Conservation (phyloP, 2,329 filamentous ascomycete species). For the Colletotrichum tabaci region DNA sequence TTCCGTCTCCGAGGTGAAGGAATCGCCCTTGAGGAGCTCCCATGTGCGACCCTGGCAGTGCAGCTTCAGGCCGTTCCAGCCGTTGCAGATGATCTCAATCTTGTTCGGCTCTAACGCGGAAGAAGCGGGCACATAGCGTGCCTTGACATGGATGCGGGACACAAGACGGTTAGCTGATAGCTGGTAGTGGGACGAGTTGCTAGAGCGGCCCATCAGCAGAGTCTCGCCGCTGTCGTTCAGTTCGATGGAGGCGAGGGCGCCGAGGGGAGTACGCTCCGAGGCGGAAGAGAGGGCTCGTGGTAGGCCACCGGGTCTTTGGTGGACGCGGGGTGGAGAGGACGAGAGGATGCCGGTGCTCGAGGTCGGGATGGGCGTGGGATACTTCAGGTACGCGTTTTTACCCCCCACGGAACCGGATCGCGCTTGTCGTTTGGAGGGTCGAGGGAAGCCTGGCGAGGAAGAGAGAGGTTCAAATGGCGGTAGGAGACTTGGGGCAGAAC, state of each 20-base stretch:
- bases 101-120: slow-evolving; percentile 79
- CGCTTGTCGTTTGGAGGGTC: slow-evolving; percentile 78
- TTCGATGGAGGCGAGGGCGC: slow-evolving; percentile 85
- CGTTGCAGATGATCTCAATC: slow-evolving; percentile 91
- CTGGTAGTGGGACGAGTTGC: slow-evolving; percentile 95
- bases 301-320: slow-evolving; percentile 23
- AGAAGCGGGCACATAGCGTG: slow-evolving; percentile 81
- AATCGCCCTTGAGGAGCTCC: slow-evolving; percentile 89
- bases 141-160: slow-evolving; percentile 93
- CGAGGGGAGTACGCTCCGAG: slow-evolving; percentile 87
- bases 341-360: slow-evolving; percentile 93
- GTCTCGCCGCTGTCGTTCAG: slow-evolving; percentile 86
- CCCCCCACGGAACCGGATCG: slow-evolving; percentile 54
- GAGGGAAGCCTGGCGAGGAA: slow-evolving; percentile 81
- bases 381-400: slow-evolving; percentile 72
- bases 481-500: slow-evolving; percentile 77
- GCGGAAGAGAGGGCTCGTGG: slow-evolving; percentile 68
- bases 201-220: slow-evolving; percentile 91
- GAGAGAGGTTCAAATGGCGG: slow-evolving; percentile 85
- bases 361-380: slow-evolving; percentile 94
- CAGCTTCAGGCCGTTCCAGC: slow-evolving; percentile 95
- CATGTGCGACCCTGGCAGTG: slow-evolving; percentile 91
- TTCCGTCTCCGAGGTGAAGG: slow-evolving; percentile 90
- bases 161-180: slow-evolving; percentile 93
- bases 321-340: slow-evolving; percentile 80